Conservation (phyloP, 2,329 filamentous ascomycete species). For the Colletotrichum sp. region DNA sequence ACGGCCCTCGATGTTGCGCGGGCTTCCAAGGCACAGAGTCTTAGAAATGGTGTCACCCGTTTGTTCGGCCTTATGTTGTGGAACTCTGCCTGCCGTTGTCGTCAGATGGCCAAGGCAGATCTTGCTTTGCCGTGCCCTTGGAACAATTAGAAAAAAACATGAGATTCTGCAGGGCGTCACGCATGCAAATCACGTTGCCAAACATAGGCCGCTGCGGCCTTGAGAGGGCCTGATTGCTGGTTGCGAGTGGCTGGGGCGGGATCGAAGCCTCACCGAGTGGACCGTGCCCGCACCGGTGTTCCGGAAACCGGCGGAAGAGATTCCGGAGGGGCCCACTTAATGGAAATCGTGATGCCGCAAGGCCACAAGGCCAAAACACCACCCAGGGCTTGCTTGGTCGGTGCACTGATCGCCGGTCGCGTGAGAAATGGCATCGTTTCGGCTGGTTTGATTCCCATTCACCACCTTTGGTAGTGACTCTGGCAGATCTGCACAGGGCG, state of each 20-base stretch:
- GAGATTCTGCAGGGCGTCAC: not conserved
- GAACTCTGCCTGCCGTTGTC: not conserved
- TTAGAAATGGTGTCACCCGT: not conserved
- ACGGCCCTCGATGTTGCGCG: not conserved
- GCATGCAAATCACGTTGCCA: not conserved
- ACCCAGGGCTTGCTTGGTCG: not conserved
- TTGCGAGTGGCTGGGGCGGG: not conserved
- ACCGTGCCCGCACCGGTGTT: conserved; percentile 4
- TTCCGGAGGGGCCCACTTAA: not conserved
- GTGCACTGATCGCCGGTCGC: conserved; percentile 8
- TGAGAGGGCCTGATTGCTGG: not conserved
- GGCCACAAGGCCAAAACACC: not conserved
- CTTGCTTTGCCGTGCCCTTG: not conserved
- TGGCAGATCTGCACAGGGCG: not conserved
- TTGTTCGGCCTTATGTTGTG: not conserved
- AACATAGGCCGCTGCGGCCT: not conserved
- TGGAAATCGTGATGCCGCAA: not conserved
- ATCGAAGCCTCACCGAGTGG: conserved; percentile 9
- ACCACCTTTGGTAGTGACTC: not conserved
- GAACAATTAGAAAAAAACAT: not conserved
- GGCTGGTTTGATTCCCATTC: conserved; percentile 17
- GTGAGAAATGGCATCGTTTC: conserved; percentile 14
- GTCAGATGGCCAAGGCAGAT: not conserved
- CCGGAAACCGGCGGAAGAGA: conserved; percentile 14
- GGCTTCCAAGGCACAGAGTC: not conserved